These are phyloP conservation scores for Peronospora destructor DNA, from an alignment of 352 stramenopile species.

Conservation along the genomic window DNA sequence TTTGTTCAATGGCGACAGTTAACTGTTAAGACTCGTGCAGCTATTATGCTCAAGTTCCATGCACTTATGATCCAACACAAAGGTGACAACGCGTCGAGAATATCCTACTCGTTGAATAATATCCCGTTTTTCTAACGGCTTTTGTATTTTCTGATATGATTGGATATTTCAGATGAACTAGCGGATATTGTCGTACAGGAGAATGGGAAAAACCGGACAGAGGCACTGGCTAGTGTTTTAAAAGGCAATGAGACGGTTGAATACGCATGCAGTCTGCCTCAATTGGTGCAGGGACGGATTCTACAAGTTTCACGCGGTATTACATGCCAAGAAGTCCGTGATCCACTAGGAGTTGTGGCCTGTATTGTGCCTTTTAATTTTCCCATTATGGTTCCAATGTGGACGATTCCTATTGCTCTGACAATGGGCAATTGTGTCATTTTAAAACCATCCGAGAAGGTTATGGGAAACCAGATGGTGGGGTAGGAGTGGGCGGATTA, in stretches of 20 bases:
- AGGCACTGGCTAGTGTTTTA: conserved; percentile 93
- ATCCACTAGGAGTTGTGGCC: conserved; percentile 89
- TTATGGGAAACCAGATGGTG: conserved; percentile 12
- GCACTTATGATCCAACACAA: conserved; percentile 86
- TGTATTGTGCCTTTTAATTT: conserved; percentile 97
- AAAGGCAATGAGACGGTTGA: conserved; percentile 98
- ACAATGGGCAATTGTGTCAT: conserved; percentile 95
- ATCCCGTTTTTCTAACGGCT: too few relatives aligned
- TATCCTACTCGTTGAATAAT: too few relatives aligned
- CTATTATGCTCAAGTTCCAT: conserved; percentile 96
- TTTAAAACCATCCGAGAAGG: conserved; percentile 96
- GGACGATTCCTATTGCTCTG: conserved; percentile 95
- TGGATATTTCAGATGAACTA: conserved; percentile 59
- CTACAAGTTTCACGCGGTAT: conserved; percentile 86
- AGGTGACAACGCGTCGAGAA: conserved; percentile 1
- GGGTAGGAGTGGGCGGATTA: too few relatives aligned
- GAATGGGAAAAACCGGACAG: conserved; percentile 96
- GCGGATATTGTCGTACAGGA: conserved; percentile 92
- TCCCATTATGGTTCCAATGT: conserved; percentile 97
- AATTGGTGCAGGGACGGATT: conserved; percentile 86
- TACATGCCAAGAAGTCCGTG: conserved; percentile 89
- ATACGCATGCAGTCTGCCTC: conserved; percentile 91
- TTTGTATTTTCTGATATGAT: not conserved
- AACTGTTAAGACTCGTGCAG: conserved; percentile 92
- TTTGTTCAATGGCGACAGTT: conserved; percentile 86